Percentiles rank a stretch among this genome's conserved stretches.
phyloP scores from a whole-genome alignment of 192 early-diverging fungal species.

The Paraglomus brasilianum region DNA sequence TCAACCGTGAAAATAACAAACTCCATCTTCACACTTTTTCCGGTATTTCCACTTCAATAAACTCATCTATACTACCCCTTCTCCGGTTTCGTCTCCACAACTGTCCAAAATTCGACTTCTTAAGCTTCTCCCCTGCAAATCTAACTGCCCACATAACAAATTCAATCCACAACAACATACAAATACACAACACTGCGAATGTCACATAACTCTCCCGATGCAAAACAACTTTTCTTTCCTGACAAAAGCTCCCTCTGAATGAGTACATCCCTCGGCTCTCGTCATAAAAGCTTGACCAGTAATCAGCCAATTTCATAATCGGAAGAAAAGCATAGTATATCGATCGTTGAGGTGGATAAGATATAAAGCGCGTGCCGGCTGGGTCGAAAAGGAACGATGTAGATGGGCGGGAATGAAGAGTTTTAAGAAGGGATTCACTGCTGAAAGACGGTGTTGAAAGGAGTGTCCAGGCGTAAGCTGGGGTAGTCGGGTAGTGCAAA shows the following conservation, averaged over 20 bases:
- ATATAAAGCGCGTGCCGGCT: constrained; percentile 53
- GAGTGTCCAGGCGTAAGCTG: constrained; percentile 64
- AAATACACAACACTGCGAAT: constrained; percentile 43
- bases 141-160: no score
- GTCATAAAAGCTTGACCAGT: constrained; percentile 60
- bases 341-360: constrained; percentile 37
- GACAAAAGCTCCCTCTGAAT: constrained; percentile 67
- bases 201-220: constrained; percentile 47
- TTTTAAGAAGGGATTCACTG: neutral
- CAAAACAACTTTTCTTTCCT: constrained; percentile 47
- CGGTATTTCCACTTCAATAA: no score
- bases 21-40: no score
- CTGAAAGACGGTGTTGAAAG: constrained; percentile 31
- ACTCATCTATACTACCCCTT: no score
- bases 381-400: constrained; percentile 68
- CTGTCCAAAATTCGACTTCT: no score
- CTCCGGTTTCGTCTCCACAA: no score
- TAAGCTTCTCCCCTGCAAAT: no score
- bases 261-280: constrained; percentile 67
- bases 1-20: no score
- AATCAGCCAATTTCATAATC: constrained; percentile 52
- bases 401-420: constrained; percentile 15
- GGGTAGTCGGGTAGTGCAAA: constrained; percentile 58
- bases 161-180: no score
- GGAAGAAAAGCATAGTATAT: constrained; percentile 51